These are phyloP conservation scores for Auriscalpium vulgare DNA, from an alignment of 768 basidiomycete genomes.

Conservation along the genomic window DNA sequence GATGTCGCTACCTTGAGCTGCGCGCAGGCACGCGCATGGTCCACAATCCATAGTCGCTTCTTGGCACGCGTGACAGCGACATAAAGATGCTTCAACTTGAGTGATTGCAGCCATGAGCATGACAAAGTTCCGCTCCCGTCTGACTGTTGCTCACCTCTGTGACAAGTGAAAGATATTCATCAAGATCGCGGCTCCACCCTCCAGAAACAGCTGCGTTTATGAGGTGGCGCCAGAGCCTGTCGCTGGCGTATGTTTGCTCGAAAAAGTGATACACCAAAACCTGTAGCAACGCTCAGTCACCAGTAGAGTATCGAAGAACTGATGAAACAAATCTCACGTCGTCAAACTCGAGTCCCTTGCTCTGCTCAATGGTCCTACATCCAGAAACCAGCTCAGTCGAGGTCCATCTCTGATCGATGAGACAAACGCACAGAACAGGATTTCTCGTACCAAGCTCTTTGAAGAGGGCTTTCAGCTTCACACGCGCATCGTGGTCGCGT, in stretches of 20 bases:
- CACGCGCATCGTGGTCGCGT: constrained; percentile 45
- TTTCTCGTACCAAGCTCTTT: constrained; percentile 48
- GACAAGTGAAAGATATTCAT: too few species aligned
- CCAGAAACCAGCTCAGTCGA: background rate
- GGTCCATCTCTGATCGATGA: background rate
- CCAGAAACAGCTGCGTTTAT: too few species aligned
- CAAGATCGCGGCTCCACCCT: too few species aligned
- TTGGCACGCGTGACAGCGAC: too few species aligned
- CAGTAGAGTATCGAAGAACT: background rate
- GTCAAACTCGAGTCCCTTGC: constrained; percentile 62
- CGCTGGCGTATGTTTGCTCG: constrained; percentile 16
- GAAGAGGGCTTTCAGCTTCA: constrained; percentile 40
- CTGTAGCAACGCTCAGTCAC: constrained; percentile 23
- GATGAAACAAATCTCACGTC: constrained; percentile 31
- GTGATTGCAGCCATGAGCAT: too few species aligned
- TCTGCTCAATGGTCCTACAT: constrained; percentile 49
- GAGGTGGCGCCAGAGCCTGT: too few species aligned
- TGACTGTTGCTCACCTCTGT: too few species aligned
- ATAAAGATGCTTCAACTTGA: too few species aligned
- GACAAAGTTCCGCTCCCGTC: too few species aligned
- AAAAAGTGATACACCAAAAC: constrained; percentile 74
- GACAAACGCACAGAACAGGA: constrained; percentile 30
- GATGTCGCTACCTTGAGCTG: too few species aligned
- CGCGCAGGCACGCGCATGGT: too few species aligned
- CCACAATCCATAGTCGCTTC: too few species aligned